Conservation (phyloP, 176 grass and related monocot species). For the Zoysia japonica region DNA sequence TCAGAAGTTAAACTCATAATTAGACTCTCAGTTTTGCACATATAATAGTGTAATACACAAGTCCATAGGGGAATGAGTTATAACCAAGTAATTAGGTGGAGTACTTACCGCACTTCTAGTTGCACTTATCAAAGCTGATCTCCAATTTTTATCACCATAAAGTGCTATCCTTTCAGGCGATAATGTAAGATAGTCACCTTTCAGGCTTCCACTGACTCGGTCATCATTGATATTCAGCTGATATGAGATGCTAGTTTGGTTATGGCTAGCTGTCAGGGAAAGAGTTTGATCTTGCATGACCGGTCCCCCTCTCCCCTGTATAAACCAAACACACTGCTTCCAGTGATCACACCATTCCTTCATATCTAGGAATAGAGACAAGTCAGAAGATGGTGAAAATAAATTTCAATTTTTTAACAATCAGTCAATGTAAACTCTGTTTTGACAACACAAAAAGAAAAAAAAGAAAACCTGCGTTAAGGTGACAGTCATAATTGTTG, state of each 20-base stretch:
- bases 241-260: constrained; percentile 84
- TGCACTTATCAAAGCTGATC: constrained; percentile 51
- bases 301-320: constrained; percentile 46
- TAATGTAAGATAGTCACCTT: constrained; percentile 49
- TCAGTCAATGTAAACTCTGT: neutral
- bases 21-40: neutral
- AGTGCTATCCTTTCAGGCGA: constrained; percentile 76
- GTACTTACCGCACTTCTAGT: constrained; percentile 70
- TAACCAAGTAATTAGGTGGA: constrained; percentile 26
- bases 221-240: constrained; percentile 37
- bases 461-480: neutral
- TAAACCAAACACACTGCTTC: constrained; percentile 98
- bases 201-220: constrained; percentile 28
- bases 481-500: constrained; percentile 20
- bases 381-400: neutral
- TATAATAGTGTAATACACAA: neutral
- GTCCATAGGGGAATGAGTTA: constrained; percentile 13
- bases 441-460: constrained; percentile 5
- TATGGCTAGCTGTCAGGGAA: constrained; percentile 68
- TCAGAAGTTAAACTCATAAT: neutral
- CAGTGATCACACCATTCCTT: constrained; percentile 93
- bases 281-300: constrained; percentile 56
- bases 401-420: constrained; percentile 7
- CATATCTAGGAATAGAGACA: constrained; percentile 46
- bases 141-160: constrained; percentile 87